Evolutionary conservation across 441 rosid species (phyloP).

Genomic region (Capsella rubella): DNA sequence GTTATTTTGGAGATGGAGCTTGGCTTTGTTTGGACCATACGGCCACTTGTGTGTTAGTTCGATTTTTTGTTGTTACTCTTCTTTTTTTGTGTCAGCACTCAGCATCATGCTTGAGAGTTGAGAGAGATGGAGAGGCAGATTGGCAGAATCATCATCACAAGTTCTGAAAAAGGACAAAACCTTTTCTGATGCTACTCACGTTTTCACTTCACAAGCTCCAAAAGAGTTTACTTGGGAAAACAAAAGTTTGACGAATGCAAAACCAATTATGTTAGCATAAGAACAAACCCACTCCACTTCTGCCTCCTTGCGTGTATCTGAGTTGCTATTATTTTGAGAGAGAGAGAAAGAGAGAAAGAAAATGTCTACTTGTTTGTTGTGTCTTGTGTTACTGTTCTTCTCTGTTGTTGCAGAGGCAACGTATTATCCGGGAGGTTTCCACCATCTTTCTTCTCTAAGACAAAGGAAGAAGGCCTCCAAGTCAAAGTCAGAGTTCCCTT

Average conservation of each 20-base stretch:
- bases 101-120: slow-evolving; percentile 32
- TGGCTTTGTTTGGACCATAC: slow-evolving; percentile 36
- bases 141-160: slow-evolving; percentile 15
- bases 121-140: slow-evolving; percentile 17
- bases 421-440: slow-evolving; percentile 48
- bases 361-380: slow-evolving; percentile 31
- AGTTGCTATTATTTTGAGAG: slow-evolving; percentile 21
- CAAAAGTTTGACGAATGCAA: slow-evolving; percentile 34
- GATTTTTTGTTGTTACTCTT: slow-evolving; percentile 13
- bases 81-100: slow-evolving; percentile 37
- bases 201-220: slow-evolving; percentile 34
- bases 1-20: slow-evolving; percentile 19
- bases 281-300: slow-evolving; percentile 23
- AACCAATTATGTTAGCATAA: slow-evolving; percentile 24
- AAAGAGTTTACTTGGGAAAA: slow-evolving; percentile 42
- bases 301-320: slow-evolving; percentile 16
- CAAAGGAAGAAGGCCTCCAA: slow-evolving; percentile 42
- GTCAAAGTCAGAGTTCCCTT: slow-evolving; percentile 50
- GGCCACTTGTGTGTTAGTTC: slow-evolving; percentile 34
- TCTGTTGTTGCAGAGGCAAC: slow-evolving; percentile 31
- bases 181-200: slow-evolving; percentile 32
- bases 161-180: slow-evolving; percentile 38
- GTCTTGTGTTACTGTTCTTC: slow-evolving; percentile 29
- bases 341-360: slow-evolving; percentile 10
- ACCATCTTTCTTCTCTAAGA: slow-evolving; percentile 51